Evolutionary conservation across 2,329 filamentous ascomycete species (phyloP), one percentile per base, ranked within the genome.

Genomic region (Colletotrichum sp.): DNA sequence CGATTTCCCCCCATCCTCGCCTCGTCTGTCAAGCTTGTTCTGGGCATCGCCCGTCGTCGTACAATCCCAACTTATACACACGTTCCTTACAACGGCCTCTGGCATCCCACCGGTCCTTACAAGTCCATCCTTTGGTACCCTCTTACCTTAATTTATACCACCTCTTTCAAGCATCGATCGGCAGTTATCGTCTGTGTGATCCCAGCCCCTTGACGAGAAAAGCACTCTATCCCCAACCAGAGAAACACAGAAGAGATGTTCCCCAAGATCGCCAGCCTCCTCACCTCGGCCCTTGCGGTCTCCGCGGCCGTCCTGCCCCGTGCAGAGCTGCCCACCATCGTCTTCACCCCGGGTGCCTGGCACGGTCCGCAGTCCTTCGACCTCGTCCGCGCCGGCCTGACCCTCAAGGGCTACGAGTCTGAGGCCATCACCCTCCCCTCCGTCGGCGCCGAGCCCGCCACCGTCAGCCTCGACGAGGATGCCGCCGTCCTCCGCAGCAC

Each of bases 281-380:
- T 71, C 57, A 62, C 57, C 52, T 66, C 68, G 11, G 61, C 49
- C 34, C 49, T 72, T 49, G 72, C 25, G 61, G 62, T 27, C n/a
- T 62, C 49, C 49, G 72, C 72, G 8, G 72, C 72, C 62, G 64
- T 70, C 32, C 52, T 59, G 32, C 66, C 66, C 66, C 52, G 52
- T 29, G 66, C 49, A 12, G 66, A 69, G 25, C 52, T 67, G 34
- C 76, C 77, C 29, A 78, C 80, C 19, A 81, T 87, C 22, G 80
- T 88, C 19, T 82, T 87, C 65, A 82, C 82, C 13, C 84, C 85
- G 0, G 86, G 86, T 16, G 86, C 85, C 16, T 87, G 85, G 84
- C 80, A 86, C 67, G 77, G 77, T 1, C 81, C 85, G 4, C 70
- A 74, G 30, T 78, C 80, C 71, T 87, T 82, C 67, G 77, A 82